A percentile compares a stretch with the other conserved stretches of the same genome.
Conservation (phyloP, 2,329 filamentous ascomycete species). For the Neurospora crassa region DNA sequence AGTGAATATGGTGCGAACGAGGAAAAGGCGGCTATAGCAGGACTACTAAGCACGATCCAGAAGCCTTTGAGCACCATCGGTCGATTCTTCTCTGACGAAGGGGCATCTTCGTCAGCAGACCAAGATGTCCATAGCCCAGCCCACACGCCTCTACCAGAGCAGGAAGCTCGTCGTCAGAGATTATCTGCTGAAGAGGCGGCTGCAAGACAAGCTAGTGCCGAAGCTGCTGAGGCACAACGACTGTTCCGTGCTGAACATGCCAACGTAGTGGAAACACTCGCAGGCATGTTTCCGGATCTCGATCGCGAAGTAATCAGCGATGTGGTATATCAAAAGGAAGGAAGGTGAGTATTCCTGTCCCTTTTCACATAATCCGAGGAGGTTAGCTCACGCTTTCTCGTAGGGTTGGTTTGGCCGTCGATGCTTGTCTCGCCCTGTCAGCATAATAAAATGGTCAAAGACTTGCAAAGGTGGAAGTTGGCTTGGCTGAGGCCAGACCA, state of each 20-base stretch:
- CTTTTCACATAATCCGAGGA: constrained; percentile 5
- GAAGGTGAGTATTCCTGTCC: constrained; percentile 52
- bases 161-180: constrained; percentile 29
- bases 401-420: constrained; percentile 76
- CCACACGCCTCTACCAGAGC: constrained; percentile 24
- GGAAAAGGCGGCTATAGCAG: constrained; percentile 73
- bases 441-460: constrained; percentile 19
- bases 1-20: constrained; percentile 43
- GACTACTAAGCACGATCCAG: constrained; percentile 83
- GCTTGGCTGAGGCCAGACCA: neutral
- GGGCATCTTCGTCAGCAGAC: constrained; percentile 27
- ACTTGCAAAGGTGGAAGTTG: neutral
- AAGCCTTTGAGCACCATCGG: constrained; percentile 85
- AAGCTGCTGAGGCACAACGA: constrained; percentile 76
- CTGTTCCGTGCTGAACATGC: constrained; percentile 78
- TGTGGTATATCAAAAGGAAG: constrained; percentile 91
- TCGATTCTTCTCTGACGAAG: constrained; percentile 76
- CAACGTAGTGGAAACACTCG: constrained; percentile 86
- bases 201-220: constrained; percentile 80
- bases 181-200: constrained; percentile 78
- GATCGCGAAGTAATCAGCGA: constrained; percentile 94
- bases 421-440: constrained; percentile 69
- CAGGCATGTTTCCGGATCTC: constrained; percentile 93
- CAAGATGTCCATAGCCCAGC: constrained; percentile 28
- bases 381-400: constrained; percentile 17